Evolutionary conservation across 2,329 filamentous ascomycete genomes (phyloP).

Genomic region (Xylariaceae sp.): DNA sequence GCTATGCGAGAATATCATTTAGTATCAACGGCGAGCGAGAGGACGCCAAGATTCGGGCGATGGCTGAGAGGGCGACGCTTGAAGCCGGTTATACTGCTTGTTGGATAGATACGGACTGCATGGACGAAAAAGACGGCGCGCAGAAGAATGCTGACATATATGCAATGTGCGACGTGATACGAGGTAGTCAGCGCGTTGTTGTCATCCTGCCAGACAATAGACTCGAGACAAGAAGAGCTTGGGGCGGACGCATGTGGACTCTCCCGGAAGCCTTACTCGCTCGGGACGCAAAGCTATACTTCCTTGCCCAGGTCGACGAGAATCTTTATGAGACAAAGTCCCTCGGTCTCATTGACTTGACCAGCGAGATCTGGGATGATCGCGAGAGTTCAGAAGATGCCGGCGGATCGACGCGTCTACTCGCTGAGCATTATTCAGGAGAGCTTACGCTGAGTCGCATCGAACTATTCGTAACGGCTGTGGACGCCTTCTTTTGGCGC

Average conservation of each 20-base stretch:
- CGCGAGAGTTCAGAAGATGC: slow-evolving; percentile 9
- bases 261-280: slow-evolving; percentile 23
- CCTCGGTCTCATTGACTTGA: slow-evolving; percentile 21
- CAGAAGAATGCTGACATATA: slow-evolving; percentile 21
- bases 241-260: slow-evolving; percentile 25
- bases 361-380: slow-evolving; percentile 23
- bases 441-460: slow-evolving; percentile 25
- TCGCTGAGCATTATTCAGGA: slow-evolving; percentile 28
- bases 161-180: slow-evolving; percentile 25
- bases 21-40: slow-evolving; percentile 1
- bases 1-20: slow-evolving; percentile 15
- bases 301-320: slow-evolving; percentile 8
- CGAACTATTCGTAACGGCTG: slow-evolving; percentile 24
- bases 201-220: slow-evolving; percentile 18
- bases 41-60: slow-evolving; percentile 7
- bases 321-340: slow-evolving; percentile 8
- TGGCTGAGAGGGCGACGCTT: slow-evolving; percentile 13
- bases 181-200: slow-evolving; percentile 16
- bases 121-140: slow-evolving; percentile 2
- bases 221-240: slow-evolving; percentile 14
- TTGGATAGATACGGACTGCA: slow-evolving; percentile 18
- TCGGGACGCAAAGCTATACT: slow-evolving; percentile 13
- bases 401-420: slow-evolving; percentile 17
- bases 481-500: slow-evolving; percentile 23
- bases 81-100: slow-evolving; percentile 15